These are phyloP conservation scores for Thelephora ganbajun DNA, from an alignment of 768 basidiomycete species.

Conservation along the genomic window DNA sequence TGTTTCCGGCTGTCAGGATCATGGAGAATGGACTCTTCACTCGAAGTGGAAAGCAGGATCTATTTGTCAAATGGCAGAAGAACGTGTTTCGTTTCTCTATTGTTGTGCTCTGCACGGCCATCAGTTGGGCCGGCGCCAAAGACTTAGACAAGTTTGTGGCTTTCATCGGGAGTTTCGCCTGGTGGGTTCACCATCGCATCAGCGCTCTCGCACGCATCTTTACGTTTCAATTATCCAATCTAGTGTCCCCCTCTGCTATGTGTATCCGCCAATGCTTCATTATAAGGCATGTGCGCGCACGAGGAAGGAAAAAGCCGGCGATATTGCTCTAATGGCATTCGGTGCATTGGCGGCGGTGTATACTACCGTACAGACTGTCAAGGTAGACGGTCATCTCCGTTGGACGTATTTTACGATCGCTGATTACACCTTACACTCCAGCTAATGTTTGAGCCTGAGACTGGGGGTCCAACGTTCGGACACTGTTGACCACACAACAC, in stretches of 20 bases:
- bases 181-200: constrained; percentile 37
- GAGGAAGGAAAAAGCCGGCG: constrained; percentile 44
- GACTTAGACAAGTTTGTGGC: constrained; percentile 96
- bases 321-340: constrained; percentile 65
- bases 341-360: constrained; percentile 60
- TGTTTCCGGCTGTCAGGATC: constrained; percentile 96
- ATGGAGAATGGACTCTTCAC: constrained; percentile 92
- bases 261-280: constrained; percentile 90
- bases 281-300: constrained; percentile 77
- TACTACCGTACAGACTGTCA: constrained; percentile 69
- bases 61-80: constrained; percentile 90
- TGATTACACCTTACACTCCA: constrained; percentile 14
- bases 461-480: constrained; percentile 24
- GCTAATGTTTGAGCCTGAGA: constrained; percentile 46
- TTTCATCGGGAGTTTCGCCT: constrained; percentile 87
- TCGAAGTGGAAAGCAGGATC: constrained; percentile 69
- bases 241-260: constrained; percentile 86
- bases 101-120: constrained; percentile 66
- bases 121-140: constrained; percentile 71
- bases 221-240: background rate
- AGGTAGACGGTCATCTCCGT: constrained; percentile 25
- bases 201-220: background rate
- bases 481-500: no score
- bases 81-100: constrained; percentile 71
- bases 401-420: background rate